Percentiles rank a stretch among this genome's conserved stretches.
Evolutionary conservation across 805 yeast genomes (phyloP).

Genomic region (Starmerella geochares): DNA sequence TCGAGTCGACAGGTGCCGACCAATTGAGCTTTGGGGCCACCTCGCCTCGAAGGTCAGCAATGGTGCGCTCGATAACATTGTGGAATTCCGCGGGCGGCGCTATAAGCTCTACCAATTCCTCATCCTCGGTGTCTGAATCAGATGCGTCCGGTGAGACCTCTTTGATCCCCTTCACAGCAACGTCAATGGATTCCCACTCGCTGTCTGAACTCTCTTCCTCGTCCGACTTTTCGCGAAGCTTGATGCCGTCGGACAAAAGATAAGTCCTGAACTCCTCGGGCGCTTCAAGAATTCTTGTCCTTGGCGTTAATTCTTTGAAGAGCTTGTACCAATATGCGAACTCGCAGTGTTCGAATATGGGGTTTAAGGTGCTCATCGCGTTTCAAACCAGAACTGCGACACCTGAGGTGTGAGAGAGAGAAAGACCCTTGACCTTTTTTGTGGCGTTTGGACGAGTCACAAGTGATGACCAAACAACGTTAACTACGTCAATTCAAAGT

Average conservation of each 20-base stretch:
- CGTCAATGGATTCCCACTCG: constrained; percentile 35
- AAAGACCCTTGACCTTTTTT: not conserved
- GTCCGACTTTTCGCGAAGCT: constrained; percentile 41
- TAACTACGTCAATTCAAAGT: no score
- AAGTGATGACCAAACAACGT: no score
- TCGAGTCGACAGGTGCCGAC: constrained; percentile 94
- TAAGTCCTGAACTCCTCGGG: constrained; percentile 52
- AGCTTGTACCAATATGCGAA: constrained; percentile 43
- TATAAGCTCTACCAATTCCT: constrained; percentile 24
- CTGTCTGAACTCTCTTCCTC: constrained; percentile 8
- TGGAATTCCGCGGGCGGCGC: constrained; percentile 43
- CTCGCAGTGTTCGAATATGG: constrained; percentile 12
- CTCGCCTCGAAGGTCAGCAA: constrained; percentile 42
- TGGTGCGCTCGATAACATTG: constrained; percentile 37
- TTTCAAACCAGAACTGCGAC: no score
- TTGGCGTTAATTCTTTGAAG: constrained; percentile 43
- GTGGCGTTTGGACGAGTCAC: no score
- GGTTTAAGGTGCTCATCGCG: not conserved
- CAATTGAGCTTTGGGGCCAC: constrained; percentile 89
- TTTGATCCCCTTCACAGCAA: constrained; percentile 35
- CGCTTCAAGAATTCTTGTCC: constrained; percentile 45
- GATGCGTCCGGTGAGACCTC: constrained; percentile 14
- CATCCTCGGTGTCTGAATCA: constrained; percentile 27
- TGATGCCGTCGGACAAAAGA: constrained; percentile 57
- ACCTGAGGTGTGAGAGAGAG: no score